Base-by-base conservation (phyloP, 2,329 filamentous ascomycete genomes). In the Colletotrichum siamense region DNA sequence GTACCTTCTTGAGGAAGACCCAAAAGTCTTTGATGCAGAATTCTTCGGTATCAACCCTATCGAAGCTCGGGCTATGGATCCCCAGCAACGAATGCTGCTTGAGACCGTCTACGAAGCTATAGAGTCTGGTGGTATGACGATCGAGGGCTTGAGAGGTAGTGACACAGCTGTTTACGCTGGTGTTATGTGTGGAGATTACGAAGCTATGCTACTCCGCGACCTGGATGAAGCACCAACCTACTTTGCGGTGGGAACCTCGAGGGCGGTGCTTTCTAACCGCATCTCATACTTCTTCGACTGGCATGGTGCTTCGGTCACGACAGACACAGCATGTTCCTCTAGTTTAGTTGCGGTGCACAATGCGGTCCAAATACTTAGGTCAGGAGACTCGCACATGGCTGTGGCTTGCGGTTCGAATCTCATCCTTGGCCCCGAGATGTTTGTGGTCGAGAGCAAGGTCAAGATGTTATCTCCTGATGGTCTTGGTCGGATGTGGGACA, bases 241-340 rank as follows among this genome's bases (percentile, higher is more conserved):
- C 28, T 22, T 28, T 28, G 67, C 55, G 80, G 2, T 30, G 9
- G 85, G 85, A 3, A 82, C 79, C 28, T 81, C 80, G 15, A 78
- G 79, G 8, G 79, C 81, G 10, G 83, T 86, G 24, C 73, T 85
- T 59, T 82, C 85, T 0, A 87, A 87, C 74, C 81, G 86, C 2
- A 81, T 88, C 22, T 86, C 84, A 0, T 86, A 85, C 71, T 84
- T 85, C 73, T 84, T 87, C 66, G 84, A 87, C 74, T 80, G 86
- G 72, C 80, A 82, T 18, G 86, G 85, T 2, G 82, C 85, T 12
- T 83, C 81, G 49, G 81, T 87, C 74, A 87, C 86, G 1, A 83
- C 88, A 6, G 86, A 89, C 59, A 88, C 86, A 26, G 87, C 85
- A 22, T 89, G 87, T 78, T 88, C 86, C 22, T 84, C 84, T 1